phyloP scores from a whole-genome alignment of 108 stramenopile species.

The Mayamaea pseudoterrestris region DNA sequence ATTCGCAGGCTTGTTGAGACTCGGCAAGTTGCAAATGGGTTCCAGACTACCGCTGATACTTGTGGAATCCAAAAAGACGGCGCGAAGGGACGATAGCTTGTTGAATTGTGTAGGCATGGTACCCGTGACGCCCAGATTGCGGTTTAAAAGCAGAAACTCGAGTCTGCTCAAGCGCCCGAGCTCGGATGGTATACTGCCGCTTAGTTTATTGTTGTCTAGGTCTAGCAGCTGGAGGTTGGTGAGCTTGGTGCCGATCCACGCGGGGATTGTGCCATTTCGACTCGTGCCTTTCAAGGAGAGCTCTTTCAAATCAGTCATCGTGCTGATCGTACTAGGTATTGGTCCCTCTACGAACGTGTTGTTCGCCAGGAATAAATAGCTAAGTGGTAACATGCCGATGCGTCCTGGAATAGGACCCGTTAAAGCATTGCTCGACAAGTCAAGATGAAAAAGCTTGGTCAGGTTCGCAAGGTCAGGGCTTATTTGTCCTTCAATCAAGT shows the following conservation, averaged over 20 bases:
- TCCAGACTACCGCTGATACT: not conserved
- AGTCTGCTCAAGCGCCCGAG: slow-evolving; percentile 1
- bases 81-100: not conserved
- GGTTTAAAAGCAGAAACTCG: slow-evolving; percentile 5
- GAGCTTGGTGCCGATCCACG: slow-evolving; percentile 9
- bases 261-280: slow-evolving; percentile 22
- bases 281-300: slow-evolving; percentile 24
- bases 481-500: not conserved
- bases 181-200: slow-evolving; percentile 2
- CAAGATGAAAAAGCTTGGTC: not conserved
- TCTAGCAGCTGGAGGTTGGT: slow-evolving; percentile 8
- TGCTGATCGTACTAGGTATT: slow-evolving; percentile 9
- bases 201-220: slow-evolving; percentile 8
- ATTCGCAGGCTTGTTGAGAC: not conserved
- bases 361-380: slow-evolving; percentile 5
- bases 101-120: not conserved
- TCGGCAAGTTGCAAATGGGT: not conserved
- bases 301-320: slow-evolving; percentile 20
- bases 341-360: slow-evolving; percentile 4
- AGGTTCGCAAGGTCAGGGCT: not conserved
- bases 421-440: not conserved
- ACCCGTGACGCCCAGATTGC: slow-evolving; percentile 1
- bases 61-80: not conserved
- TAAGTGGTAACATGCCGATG: no score
- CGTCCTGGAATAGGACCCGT: no score